Evolutionary conservation across 345 rosid species (phyloP).

Genomic region (Orychophragmus violaceus): DNA sequence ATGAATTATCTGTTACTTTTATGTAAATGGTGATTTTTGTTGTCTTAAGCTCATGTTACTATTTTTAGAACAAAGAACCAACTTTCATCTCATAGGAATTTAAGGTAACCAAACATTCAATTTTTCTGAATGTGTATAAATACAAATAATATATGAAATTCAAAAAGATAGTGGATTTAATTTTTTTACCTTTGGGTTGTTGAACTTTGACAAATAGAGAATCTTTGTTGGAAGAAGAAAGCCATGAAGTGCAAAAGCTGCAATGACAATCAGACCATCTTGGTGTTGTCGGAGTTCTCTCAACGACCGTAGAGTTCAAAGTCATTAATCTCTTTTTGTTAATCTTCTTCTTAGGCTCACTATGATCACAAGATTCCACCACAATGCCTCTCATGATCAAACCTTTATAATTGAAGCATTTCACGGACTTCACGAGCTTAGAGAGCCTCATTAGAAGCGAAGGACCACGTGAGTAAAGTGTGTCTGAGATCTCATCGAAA

Average conservation of each 20-base stretch:
- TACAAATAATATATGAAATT: not conserved
- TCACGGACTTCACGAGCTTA: slow-evolving; percentile 45
- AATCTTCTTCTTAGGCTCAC: slow-evolving; percentile 26
- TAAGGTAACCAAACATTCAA: not conserved
- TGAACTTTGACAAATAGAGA: slow-evolving; percentile 68
- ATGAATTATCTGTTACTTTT: not conserved
- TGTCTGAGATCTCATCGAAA: slow-evolving; percentile 85
- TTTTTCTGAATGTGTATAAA: not conserved
- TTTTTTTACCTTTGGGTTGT: slow-evolving; percentile 48
- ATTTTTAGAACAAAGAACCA: not conserved
- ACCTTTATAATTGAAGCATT: slow-evolving; percentile 30
- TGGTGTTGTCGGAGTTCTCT: slow-evolving; percentile 46
- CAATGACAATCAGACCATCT: slow-evolving; percentile 98
- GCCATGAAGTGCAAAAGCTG: slow-evolving; percentile 60
- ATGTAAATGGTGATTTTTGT: not conserved
- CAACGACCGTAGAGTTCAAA: slow-evolving; percentile 60
- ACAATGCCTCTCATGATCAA: slow-evolving; percentile 27
- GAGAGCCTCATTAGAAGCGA: slow-evolving; percentile 47
- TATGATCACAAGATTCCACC: slow-evolving; percentile 29
- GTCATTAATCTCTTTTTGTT: slow-evolving; percentile 28
- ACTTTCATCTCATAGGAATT: not conserved
- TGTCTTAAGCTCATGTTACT: not conserved
- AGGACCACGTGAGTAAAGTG: slow-evolving; percentile 65
- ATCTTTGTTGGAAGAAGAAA: slow-evolving; percentile 41
- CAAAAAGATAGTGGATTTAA: not conserved